Percentiles rank a stretch among this genome's conserved stretches.
Conservation (phyloP, 768 basidiomycete species). For the Termitomyces eurrhizus region DNA sequence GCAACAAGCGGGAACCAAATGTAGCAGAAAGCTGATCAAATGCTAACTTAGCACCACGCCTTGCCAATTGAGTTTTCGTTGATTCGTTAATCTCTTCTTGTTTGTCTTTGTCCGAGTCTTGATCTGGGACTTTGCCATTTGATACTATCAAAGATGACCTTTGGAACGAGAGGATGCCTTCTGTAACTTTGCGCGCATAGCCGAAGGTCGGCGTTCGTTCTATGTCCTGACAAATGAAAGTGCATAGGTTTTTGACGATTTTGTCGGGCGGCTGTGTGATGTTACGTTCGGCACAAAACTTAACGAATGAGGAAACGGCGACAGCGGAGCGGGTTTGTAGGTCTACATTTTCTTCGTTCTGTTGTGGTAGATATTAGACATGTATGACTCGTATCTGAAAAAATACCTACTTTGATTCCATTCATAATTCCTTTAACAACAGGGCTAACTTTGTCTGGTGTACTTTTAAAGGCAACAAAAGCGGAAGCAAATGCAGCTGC, state of each 20-base stretch:
- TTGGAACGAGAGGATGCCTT: constrained; percentile 79
- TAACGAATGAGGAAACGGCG: constrained; percentile 84
- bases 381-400: neutral
- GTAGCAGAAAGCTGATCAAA: constrained; percentile 72
- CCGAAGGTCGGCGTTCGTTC: constrained; percentile 89
- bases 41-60: constrained; percentile 83
- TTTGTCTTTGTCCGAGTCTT: constrained; percentile 41
- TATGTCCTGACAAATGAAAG: constrained; percentile 91
- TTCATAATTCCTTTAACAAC: constrained; percentile 98
- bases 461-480: constrained; percentile 79
- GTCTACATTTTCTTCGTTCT: constrained; percentile 87
- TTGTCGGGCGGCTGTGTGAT: constrained; percentile 89
- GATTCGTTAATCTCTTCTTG: constrained; percentile 52
- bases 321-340: constrained; percentile 86
- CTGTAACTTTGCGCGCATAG: constrained; percentile 50
- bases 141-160: constrained; percentile 29
- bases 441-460: constrained; percentile 93
- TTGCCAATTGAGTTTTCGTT: constrained; percentile 62
- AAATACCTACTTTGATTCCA: constrained; percentile 77
- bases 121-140: constrained; percentile 30
- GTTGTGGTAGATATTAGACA: constrained; percentile 7
- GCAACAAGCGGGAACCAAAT: constrained; percentile 72
- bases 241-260: constrained; percentile 95
- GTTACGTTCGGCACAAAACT: constrained; percentile 71
- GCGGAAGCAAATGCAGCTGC: constrained; percentile 89